These are phyloP conservation scores for Nakazawaea anatomiae DNA, from an alignment of 805 yeast species.

Conservation along the genomic window DNA sequence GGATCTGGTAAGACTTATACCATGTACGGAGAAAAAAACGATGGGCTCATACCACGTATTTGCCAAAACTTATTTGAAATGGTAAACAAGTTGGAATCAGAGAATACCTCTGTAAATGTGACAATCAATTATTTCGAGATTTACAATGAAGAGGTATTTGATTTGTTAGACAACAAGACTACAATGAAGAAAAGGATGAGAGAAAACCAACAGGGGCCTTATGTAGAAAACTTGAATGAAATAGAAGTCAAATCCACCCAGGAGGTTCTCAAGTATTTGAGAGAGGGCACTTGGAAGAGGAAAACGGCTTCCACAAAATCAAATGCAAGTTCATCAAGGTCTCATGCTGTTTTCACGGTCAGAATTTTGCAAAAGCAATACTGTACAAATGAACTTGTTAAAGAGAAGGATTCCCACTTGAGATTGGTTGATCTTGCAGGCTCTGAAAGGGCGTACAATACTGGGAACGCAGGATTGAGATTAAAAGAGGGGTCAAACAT, in stretches of 20 bases:
- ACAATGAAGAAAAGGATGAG: slow-evolving; percentile 42
- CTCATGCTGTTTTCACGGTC: slow-evolving; percentile 74
- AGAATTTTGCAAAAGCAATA: slow-evolving; percentile 51
- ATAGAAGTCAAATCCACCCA: slow-evolving; percentile 38
- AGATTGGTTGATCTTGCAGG: slow-evolving; percentile 78
- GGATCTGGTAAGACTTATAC: slow-evolving; percentile 83
- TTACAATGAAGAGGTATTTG: slow-evolving; percentile 72
- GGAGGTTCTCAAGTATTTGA: slow-evolving; percentile 43
- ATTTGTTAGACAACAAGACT: slow-evolving; percentile 33
- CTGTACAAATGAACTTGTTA: slow-evolving; percentile 31
- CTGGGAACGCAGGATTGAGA: slow-evolving; percentile 56
- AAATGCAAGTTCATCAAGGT: slow-evolving; percentile 70
- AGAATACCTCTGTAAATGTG: slow-evolving; percentile 33
- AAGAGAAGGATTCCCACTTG: slow-evolving; percentile 52
- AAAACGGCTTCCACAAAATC: slow-evolving; percentile 69
- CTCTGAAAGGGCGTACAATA: slow-evolving; percentile 62
- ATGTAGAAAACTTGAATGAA: slow-evolving; percentile 62
- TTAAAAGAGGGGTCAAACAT: slow-evolving; percentile 73
- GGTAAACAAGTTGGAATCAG: slow-evolving; percentile 27
- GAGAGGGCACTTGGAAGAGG: slow-evolving; percentile 47
- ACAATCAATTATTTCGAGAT: slow-evolving; percentile 65
- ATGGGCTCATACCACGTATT: slow-evolving; percentile 64
- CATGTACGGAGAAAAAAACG: slow-evolving; percentile 56
- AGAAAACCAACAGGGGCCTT: slow-evolving; percentile 66
- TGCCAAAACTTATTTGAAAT: slow-evolving; percentile 47